Percentiles rank a stretch among this genome's conserved stretches.
phyloP scores from a whole-genome alignment of 2,329 filamentous ascomycete genomes.

The Penicillium sp. region DNA sequence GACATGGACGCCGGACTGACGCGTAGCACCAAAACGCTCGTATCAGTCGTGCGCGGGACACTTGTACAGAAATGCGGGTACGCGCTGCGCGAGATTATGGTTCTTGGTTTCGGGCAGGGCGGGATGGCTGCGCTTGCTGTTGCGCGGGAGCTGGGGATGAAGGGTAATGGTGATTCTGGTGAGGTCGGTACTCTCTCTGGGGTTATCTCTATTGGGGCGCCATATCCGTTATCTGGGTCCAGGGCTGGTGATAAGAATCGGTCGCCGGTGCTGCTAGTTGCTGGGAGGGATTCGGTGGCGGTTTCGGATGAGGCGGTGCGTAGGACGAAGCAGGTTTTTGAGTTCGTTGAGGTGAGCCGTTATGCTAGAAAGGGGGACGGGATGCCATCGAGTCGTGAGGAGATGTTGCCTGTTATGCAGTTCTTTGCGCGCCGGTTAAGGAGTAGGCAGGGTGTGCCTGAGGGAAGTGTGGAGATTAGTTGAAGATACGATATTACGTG shows the following conservation, averaged over 20 bases:
- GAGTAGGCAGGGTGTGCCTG: conserved; percentile 46
- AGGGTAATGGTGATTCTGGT: conserved; percentile 1
- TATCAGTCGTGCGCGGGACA: conserved; percentile 52
- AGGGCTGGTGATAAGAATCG: conserved; percentile 34
- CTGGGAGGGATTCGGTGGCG: conserved; percentile 44
- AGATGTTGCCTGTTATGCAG: conserved; percentile 88
- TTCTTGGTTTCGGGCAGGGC: conserved; percentile 68
- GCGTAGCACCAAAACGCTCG: conserved; percentile 48
- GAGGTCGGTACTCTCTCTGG: conserved; percentile 34
- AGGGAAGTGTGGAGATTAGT: conserved; percentile 45
- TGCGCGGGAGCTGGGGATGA: conserved; percentile 45
- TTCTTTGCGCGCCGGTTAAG: conserved; percentile 54
- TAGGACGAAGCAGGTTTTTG: conserved; percentile 64
- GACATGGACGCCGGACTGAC: conserved; percentile 63
- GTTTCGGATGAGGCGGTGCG: conserved; percentile 63
- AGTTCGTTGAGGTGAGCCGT: conserved; percentile 63
- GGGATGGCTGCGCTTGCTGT: conserved; percentile 61
- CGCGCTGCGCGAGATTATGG: conserved; percentile 57
- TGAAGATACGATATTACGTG: conserved; percentile 11
- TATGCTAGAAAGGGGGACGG: conserved; percentile 70
- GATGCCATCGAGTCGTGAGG: conserved; percentile 80
- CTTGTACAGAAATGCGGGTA: conserved; percentile 60
- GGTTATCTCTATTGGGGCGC: conserved; percentile 45
- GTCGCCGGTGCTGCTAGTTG: conserved; percentile 44
- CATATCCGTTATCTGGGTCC: conserved; percentile 37